phyloP scores from a whole-genome alignment of 805 yeast genomes.

The Saccharomycopsis oosterbeekiorum region DNA sequence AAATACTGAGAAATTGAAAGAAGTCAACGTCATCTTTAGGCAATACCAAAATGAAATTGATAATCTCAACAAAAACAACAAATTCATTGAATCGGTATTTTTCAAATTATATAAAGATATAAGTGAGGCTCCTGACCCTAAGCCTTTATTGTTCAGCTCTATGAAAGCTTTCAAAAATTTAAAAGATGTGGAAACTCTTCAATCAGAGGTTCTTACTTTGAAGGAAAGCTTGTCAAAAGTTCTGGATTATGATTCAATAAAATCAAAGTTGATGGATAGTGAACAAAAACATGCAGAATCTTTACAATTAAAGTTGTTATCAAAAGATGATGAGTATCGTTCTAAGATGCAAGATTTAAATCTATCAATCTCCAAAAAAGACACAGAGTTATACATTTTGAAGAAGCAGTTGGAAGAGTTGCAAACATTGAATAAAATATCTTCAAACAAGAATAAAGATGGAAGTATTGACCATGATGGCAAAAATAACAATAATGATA shows the following conservation, averaged over 20 bases:
- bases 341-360: conserved; percentile 66
- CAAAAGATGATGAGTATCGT: conserved; percentile 66
- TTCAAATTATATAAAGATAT: conserved; percentile 64
- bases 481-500: neutral
- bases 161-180: conserved; percentile 50
- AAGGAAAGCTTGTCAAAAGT: conserved; percentile 47
- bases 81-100: conserved; percentile 62
- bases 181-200: conserved; percentile 42
- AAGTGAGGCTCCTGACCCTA: conserved; percentile 91
- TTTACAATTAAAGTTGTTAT: conserved; percentile 42
- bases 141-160: conserved; percentile 64
- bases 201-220: conserved; percentile 36
- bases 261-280: conserved; percentile 45
- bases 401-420: conserved; percentile 53
- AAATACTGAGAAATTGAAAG: conserved; percentile 55
- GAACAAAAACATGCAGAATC: conserved; percentile 54
- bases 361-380: conserved; percentile 51
- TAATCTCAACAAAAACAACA: conserved; percentile 64
- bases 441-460: conserved; percentile 43
- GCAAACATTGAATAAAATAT: conserved; percentile 53
- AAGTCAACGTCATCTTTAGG: conserved; percentile 56
- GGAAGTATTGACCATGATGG: conserved; percentile 14
- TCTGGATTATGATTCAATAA: conserved; percentile 74
- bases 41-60: conserved; percentile 87
- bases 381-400: conserved; percentile 41